Evolutionary conservation across 2,329 filamentous ascomycete species (phyloP).

Genomic region (Microsporum audouinii): DNA sequence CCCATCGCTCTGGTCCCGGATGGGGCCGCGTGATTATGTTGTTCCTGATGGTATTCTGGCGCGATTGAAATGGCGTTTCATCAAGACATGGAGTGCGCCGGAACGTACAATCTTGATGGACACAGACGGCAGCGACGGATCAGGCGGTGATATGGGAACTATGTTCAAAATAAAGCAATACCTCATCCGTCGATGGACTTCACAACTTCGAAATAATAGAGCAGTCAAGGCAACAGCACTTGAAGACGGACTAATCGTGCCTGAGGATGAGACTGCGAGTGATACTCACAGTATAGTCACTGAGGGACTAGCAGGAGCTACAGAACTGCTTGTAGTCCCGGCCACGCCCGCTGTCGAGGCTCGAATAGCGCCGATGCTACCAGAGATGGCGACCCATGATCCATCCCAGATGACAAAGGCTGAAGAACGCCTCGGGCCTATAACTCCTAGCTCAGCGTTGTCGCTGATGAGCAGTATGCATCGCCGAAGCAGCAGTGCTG

Average conservation of each 20-base stretch:
- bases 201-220: slow-evolving; percentile 18
- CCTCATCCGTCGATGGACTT: slow-evolving; percentile 33
- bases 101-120: slow-evolving; percentile 30
- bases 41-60: slow-evolving; percentile 30
- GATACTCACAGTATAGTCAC: slow-evolving; percentile 12
- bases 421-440: slow-evolving; percentile 4
- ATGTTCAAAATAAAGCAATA: slow-evolving; percentile 30
- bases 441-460: neutral
- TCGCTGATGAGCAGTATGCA: slow-evolving; percentile 5
- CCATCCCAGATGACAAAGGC: neutral
- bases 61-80: slow-evolving; percentile 38
- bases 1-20: slow-evolving; percentile 39
- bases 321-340: slow-evolving; percentile 14
- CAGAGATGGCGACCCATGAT: neutral
- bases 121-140: slow-evolving; percentile 15
- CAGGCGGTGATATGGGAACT: slow-evolving; percentile 24
- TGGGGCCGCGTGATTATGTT: slow-evolving; percentile 35
- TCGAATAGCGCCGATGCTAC: neutral
- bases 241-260: slow-evolving; percentile 11
- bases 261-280: slow-evolving; percentile 9
- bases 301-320: slow-evolving; percentile 16
- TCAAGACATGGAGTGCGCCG: slow-evolving; percentile 37
- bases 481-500: slow-evolving; percentile 14
- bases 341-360: slow-evolving; percentile 12
- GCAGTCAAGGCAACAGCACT: slow-evolving; percentile 7